Evolutionary conservation across 441 rosid genomes (phyloP), one percentile per base, ranked within the genome.

Genomic region (Breynia disticha): DNA sequence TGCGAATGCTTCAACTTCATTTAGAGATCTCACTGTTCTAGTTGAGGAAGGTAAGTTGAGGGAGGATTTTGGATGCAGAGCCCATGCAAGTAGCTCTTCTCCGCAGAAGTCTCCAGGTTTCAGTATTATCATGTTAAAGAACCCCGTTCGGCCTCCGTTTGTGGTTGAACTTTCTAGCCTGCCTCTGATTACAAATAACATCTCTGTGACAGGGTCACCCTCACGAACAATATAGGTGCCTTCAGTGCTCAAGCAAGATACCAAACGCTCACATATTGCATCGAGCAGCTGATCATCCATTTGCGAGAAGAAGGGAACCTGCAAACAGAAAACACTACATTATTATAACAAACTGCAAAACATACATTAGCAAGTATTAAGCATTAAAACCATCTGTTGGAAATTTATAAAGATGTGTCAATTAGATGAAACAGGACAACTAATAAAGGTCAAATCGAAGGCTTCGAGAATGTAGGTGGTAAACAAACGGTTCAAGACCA

Each of bases 301-400:
- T 66, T 90, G 95, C 7, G 97, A 85, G 78, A 87, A 87, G 74
- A 90, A 87, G 28, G 95, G 93, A n/a, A 90, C 96, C 96, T 87
- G 75, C 67, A 67, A 59, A 62, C 65, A 7, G 18, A 51, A 28
- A 61, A 32, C 48, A 22, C 35, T 14, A 9, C 16, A 38, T 21
- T 55, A 28, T 28, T 7, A 43, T 9, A 28, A 28, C 35, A 28
- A 28, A 28, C 35, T 28, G n/a, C 44, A 41, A 41, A 11, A 0
- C 44, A 15, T 41, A 41, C 5, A 41, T 41, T 6, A 15, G 44
- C 35, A 28, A 28, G 35, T 28, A 28, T 28, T 28, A 28, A 28
- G 35, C 35, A 28, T 28, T 28, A 4, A 28, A 28, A 28, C 5
- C 8, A 28, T 28, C 35, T 9, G 5, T 28, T 28, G 5, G 35